Evolutionary conservation across 352 stramenopile species (phyloP), one percentile per base, ranked within the genome.

Genomic region (Phytophthora gonapodyides): DNA sequence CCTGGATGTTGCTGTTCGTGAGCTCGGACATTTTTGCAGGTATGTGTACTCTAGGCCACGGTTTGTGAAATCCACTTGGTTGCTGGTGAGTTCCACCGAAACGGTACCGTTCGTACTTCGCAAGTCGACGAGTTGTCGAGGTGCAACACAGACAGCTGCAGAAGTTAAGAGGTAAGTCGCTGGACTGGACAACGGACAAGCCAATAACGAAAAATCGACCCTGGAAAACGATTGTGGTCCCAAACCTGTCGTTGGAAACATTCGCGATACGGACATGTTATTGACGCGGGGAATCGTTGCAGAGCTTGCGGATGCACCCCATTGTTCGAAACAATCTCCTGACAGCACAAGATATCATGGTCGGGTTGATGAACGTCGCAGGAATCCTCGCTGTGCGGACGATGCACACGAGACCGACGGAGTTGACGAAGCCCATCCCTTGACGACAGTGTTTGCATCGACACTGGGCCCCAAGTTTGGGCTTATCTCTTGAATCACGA

Each of bases 191-290:
- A 99, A 98, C 1, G 75, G 79, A 61, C 96, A 99, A 11, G 65
- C 66, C 15, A 98, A 69, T 98, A 19, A 97, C 51, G 59, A 99
- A 99, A 60, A 99, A 98, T 19, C 81, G 79, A 12, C 97, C 97
- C 44, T 85, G 84, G 6, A 98, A 76, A 69, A 98, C 98, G 1
- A 98, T 67, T 1, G 94, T 87, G 3, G 83, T 87, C 17, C 91
- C 2, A 93, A 69, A 13, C 89, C 90, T n/a, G 66, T 73, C 8
- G 59, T 77, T 2, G 97, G 96, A 9, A 71, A 73, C 37, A 98
- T 59, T 31, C 62, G 73, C 7, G 86, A 65, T 17, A 99, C 72
- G 0, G 82, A 87, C 42, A 97, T 62, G 36, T 98, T 91, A 3
- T 78, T 68, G 5, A 97, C 35, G 59, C 97, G 99, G 3, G 85